Conservation (phyloP, 176 grass and related monocot species). For the Elymus sibiricus region DNA sequence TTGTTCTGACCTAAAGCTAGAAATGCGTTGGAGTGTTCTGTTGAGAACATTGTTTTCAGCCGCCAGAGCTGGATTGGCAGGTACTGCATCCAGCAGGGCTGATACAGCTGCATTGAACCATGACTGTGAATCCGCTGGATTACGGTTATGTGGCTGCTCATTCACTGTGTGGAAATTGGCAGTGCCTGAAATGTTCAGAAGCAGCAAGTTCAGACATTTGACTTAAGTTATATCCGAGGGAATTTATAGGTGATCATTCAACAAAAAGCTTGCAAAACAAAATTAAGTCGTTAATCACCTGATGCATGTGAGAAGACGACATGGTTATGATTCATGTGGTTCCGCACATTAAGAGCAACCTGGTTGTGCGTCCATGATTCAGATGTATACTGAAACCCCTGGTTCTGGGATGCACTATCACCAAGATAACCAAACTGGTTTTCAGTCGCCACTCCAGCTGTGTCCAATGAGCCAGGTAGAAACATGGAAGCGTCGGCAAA, state of each 20-base stretch:
- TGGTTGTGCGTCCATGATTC: constrained; percentile 50
- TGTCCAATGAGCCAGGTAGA: constrained; percentile 44
- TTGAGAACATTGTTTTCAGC: constrained; percentile 67
- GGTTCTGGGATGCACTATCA: constrained; percentile 27
- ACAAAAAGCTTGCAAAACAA: neutral
- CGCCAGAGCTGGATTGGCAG: constrained; percentile 76
- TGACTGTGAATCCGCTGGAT: constrained; percentile 36
- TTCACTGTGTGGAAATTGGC: constrained; percentile 30
- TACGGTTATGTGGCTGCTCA: constrained; percentile 22
- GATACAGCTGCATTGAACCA: constrained; percentile 64
- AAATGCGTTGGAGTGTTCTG: constrained; percentile 68
- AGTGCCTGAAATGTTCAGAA: constrained; percentile 43
- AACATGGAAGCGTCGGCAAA: constrained; percentile 57
- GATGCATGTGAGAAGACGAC: constrained; percentile 46
- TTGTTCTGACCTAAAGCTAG: constrained; percentile 75
- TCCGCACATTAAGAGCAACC: constrained; percentile 33
- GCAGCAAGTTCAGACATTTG: constrained; percentile 15
- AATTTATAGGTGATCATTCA: neutral
- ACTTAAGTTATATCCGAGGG: neutral
- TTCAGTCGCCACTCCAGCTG: constrained; percentile 32
- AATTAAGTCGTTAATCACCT: constrained; percentile 48
- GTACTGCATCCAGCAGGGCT: constrained; percentile 67
- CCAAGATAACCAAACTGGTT: constrained; percentile 41
- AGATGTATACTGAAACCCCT: constrained; percentile 36
- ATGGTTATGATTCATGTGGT: constrained; percentile 32